These are phyloP conservation scores for Lactarius hengduanensis DNA, from an alignment of 768 basidiomycete genomes.

Conservation along the genomic window DNA sequence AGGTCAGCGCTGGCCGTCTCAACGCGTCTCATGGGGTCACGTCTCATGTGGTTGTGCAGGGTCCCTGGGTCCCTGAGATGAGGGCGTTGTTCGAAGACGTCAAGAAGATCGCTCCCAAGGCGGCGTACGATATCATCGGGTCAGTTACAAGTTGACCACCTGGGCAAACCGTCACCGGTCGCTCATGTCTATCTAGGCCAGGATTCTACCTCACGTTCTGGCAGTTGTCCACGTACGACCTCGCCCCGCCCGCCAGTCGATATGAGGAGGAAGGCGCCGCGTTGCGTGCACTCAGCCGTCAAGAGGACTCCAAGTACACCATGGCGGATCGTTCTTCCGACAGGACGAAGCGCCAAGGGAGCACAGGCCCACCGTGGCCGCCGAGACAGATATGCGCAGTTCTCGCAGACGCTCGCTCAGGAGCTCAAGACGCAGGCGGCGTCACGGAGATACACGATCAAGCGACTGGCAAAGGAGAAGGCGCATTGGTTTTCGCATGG, in stretches of 20 bases:
- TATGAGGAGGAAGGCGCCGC: constrained; percentile 78
- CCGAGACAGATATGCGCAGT: constrained; percentile 65
- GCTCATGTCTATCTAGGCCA: constrained; percentile 49
- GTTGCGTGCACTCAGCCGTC: constrained; percentile 58
- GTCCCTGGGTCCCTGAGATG: constrained; percentile 80
- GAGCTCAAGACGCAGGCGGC: constrained; percentile 77
- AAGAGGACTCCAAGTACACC: constrained; percentile 63
- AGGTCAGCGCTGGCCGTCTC: neutral
- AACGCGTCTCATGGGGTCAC: neutral
- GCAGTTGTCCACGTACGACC: constrained; percentile 91
- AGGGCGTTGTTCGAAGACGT: constrained; percentile 72
- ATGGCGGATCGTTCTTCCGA: constrained; percentile 73
- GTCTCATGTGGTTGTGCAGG: constrained; percentile 39
- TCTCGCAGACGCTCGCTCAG: constrained; percentile 55
- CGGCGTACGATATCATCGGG: constrained; percentile 67
- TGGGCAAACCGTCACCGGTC: constrained; percentile 2
- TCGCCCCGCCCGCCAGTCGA: constrained; percentile 68
- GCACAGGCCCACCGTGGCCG: constrained; percentile 57
- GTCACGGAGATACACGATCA: constrained; percentile 70
- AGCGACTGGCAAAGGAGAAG: constrained; percentile 75
- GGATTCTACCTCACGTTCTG: constrained; percentile 96
- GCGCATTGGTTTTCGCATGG: constrained; percentile 76
- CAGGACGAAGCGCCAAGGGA: constrained; percentile 53
- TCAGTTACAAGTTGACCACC: constrained; percentile 40
- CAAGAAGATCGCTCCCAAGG: constrained; percentile 65